phyloP scores from a whole-genome alignment of 108 stramenopile genomes.

The Cyclotella sp. region DNA sequence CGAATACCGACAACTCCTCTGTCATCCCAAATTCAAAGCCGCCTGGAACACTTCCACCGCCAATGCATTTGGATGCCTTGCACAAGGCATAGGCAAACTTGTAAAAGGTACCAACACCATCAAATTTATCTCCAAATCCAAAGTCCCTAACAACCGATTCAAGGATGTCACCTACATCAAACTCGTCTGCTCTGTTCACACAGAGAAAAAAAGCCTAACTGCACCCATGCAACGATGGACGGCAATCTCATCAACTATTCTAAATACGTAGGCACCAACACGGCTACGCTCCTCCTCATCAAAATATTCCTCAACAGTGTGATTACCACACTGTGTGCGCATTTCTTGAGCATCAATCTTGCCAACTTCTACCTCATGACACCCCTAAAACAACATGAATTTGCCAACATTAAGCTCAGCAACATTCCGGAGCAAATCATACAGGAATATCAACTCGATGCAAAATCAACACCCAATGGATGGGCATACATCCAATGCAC shows the following conservation, averaged over 20 bases:
- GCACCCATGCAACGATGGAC: slow-evolving; percentile 19
- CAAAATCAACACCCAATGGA: slow-evolving; percentile 7
- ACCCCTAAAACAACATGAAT: slow-evolving; percentile 51
- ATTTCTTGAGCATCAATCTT: too few relatives aligned
- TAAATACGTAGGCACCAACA: background rate
- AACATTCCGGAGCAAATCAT: too few relatives aligned
- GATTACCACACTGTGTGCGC: too few relatives aligned
- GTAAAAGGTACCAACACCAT: slow-evolving; percentile 12
- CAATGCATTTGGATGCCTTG: too few relatives aligned
- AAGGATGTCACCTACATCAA: slow-evolving; percentile 33
- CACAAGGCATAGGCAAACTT: too few relatives aligned
- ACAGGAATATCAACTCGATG: slow-evolving; percentile 41
- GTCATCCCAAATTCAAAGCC: too few relatives aligned
- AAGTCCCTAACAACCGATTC: slow-evolving; percentile 24
- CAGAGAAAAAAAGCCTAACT: background rate
- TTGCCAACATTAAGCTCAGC: slow-evolving; percentile 12
- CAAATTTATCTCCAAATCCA: background rate
- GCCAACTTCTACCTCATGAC: too few relatives aligned
- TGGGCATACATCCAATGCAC: too few relatives aligned
- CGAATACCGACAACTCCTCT: too few relatives aligned
- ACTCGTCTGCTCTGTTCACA: slow-evolving; percentile 24
- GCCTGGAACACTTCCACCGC: too few relatives aligned
- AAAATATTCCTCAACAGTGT: too few relatives aligned
- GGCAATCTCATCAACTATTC: background rate
- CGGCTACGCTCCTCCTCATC: slow-evolving; percentile 2